These are phyloP conservation scores for Fraxinus pennsylvanica DNA, from an alignment of 257 asterid species.

Conservation along the genomic window DNA sequence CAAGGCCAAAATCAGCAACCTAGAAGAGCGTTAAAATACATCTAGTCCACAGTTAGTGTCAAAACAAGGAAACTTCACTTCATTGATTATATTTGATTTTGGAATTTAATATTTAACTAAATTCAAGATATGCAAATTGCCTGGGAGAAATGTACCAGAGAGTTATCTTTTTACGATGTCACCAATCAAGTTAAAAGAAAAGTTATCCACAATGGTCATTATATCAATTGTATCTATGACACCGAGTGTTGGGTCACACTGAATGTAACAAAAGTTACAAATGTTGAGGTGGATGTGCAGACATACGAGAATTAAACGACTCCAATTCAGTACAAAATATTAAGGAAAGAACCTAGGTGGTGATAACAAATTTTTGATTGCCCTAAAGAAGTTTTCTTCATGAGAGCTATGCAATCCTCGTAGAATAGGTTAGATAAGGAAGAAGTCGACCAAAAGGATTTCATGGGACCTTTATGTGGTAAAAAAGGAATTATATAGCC, in stretches of 20 bases:
- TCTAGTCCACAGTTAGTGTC: background rate
- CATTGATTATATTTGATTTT: background rate
- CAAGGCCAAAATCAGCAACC: constrained; percentile 99
- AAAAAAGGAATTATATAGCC: background rate
- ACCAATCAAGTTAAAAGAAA: background rate
- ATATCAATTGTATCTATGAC: background rate
- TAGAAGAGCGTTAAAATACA: constrained; percentile 30
- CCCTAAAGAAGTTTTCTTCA: background rate
- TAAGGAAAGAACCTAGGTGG: background rate
- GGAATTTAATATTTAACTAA: background rate
- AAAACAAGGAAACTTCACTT: background rate
- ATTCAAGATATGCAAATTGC: background rate
- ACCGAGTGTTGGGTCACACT: background rate
- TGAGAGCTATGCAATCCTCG: background rate
- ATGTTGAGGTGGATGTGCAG: background rate
- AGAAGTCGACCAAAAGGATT: background rate
- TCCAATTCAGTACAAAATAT: background rate
- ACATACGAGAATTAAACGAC: background rate
- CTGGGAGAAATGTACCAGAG: background rate
- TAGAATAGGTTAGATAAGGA: background rate
- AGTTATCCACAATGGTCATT: background rate
- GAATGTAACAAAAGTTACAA: background rate
- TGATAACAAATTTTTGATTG: background rate
- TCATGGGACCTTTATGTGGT: background rate
- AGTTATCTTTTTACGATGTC: background rate